A percentile compares a stretch with the other conserved stretches of the same genome.
phyloP scores from a whole-genome alignment of 2,329 filamentous ascomycete species.

The Tolypocladium inflatum region DNA sequence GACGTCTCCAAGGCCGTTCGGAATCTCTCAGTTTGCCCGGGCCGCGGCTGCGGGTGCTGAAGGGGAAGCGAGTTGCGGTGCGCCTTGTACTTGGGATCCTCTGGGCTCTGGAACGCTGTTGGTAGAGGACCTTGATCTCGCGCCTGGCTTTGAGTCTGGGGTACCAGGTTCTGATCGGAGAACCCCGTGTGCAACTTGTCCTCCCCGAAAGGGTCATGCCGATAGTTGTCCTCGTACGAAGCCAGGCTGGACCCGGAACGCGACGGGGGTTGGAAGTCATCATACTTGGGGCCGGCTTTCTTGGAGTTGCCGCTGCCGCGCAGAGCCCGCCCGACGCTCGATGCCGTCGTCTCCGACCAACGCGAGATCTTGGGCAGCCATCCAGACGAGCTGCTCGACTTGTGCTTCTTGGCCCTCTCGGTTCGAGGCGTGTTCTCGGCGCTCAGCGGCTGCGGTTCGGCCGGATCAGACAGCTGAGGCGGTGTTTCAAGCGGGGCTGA shows the following conservation, averaged over 20 bases:
- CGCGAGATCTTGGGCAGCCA: conserved; percentile 88
- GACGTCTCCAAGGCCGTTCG: conserved; percentile 65
- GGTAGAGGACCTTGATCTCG: conserved; percentile 24
- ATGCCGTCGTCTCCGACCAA: conserved; percentile 95
- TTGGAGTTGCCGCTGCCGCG: conserved; percentile 51
- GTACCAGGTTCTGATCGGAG: conserved; percentile 39
- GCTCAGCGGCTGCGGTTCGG: conserved; percentile 40
- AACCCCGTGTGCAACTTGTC: conserved; percentile 52
- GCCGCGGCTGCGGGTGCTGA: conserved; percentile 69
- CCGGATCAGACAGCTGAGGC: conserved; percentile 38
- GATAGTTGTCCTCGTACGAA: conserved; percentile 48
- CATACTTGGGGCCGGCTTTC: conserved; percentile 48
- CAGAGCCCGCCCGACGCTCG: conserved; percentile 72
- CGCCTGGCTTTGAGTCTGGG: conserved; percentile 12
- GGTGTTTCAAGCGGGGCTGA: conserved; percentile 50
- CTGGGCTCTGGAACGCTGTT: conserved; percentile 43
- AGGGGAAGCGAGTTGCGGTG: conserved; percentile 74
- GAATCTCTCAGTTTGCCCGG: conserved; percentile 64
- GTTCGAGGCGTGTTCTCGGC: conserved; percentile 69
- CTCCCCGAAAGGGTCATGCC: conserved; percentile 45
- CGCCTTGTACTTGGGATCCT: conserved; percentile 72
- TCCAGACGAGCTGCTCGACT: conserved; percentile 69
- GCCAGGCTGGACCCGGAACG: conserved; percentile 69
- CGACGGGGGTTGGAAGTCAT: conserved; percentile 50
- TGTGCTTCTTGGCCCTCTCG: conserved; percentile 78